These are phyloP conservation scores for Diaporthe sp. DNA, from an alignment of 2,329 filamentous ascomycete species.

Conservation along the genomic window DNA sequence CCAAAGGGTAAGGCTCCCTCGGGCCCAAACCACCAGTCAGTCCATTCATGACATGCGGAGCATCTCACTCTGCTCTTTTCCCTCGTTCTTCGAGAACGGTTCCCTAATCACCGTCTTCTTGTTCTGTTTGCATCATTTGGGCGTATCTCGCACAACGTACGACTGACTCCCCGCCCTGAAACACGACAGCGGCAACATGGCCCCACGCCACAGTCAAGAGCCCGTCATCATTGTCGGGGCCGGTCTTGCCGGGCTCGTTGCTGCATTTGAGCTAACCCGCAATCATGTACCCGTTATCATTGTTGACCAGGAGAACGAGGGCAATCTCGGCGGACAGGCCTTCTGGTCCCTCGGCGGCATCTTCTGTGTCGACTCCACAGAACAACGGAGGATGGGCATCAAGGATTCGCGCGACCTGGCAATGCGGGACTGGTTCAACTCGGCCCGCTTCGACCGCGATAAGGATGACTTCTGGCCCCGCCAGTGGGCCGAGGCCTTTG, in stretches of 20 bases:
- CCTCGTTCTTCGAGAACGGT: no score
- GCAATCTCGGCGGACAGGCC: conserved; percentile 72
- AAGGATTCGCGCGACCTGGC: conserved; percentile 70
- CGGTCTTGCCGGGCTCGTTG: conserved; percentile 71
- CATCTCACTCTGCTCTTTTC: background rate
- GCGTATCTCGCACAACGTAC: background rate
- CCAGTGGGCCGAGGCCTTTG: conserved; percentile 74
- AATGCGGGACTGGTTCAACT: conserved; percentile 71
- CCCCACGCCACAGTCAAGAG: conserved; percentile 38
- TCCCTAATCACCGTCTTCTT: background rate
- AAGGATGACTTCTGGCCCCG: conserved; percentile 70
- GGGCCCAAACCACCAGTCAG: background rate
- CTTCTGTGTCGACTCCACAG: conserved; percentile 70
- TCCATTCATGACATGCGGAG: no score
- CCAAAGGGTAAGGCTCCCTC: background rate
- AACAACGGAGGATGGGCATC: conserved; percentile 71
- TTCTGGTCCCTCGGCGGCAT: conserved; percentile 75
- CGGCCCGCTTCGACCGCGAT: conserved; percentile 70
- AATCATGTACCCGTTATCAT: conserved; percentile 65
- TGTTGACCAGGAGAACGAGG: conserved; percentile 70
- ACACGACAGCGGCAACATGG: conserved; percentile 9
- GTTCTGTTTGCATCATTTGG: background rate
- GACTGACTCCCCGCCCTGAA: no score
- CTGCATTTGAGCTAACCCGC: conserved; percentile 68
- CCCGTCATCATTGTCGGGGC: conserved; percentile 70